Percentiles rank a stretch among this genome's conserved stretches.
These are phyloP conservation scores for Flaveria trinervia DNA, from an alignment of 129 eudicot genomes.

Conservation along the genomic window DNA sequence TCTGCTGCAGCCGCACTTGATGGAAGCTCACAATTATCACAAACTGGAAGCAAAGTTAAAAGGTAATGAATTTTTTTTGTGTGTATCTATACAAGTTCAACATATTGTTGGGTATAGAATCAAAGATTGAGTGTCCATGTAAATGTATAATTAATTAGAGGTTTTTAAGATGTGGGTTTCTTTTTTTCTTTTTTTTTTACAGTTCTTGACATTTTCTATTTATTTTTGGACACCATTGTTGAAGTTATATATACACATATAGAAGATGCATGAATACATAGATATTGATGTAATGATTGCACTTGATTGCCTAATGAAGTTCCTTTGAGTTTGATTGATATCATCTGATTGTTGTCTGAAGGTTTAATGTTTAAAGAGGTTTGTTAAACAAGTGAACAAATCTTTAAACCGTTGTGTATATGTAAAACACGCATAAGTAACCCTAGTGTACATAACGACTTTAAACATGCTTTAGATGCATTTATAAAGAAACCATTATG, in stretches of 20 bases:
- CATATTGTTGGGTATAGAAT: slow-evolving; percentile 18
- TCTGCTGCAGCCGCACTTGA: slow-evolving; percentile 97
- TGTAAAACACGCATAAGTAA: no score
- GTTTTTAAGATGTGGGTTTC: slow-evolving; percentile 8
- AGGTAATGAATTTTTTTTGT: slow-evolving; percentile 14
- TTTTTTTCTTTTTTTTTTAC: neutral
- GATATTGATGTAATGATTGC: neutral
- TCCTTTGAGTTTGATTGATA: neutral
- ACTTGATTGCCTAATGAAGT: neutral
- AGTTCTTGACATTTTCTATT: neutral
- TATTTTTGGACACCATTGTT: slow-evolving; percentile 4
- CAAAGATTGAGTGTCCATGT: slow-evolving; percentile 19
- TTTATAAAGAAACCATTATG: no score
- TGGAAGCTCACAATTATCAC: slow-evolving; percentile 40
- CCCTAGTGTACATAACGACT: no score
- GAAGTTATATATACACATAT: neutral
- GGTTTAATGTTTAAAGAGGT: no score
- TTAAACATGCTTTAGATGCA: no score
- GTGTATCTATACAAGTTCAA: slow-evolving; percentile 14
- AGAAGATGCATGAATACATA: slow-evolving; percentile 3
- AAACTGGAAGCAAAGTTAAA: slow-evolving; percentile 21
- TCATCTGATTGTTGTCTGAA: no score
- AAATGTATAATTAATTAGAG: slow-evolving; percentile 9
- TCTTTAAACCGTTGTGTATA: no score
- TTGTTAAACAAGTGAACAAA: no score